These are phyloP conservation scores for Cryomyces minteri DNA, from an alignment of 495 filamentous ascomycete genomes.

Conservation along the genomic window DNA sequence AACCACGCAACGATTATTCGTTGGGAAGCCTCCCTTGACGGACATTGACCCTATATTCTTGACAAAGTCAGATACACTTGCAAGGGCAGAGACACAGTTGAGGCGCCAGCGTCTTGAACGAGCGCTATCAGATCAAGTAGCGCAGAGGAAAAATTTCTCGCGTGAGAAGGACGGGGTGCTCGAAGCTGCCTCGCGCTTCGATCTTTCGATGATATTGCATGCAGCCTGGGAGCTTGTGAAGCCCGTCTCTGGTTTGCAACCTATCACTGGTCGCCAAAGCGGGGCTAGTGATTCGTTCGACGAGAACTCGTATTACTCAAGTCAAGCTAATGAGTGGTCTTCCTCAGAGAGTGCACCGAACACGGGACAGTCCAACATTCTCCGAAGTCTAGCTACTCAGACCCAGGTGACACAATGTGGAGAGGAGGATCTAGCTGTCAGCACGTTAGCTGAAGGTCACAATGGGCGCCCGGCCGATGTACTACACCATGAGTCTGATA, in stretches of 20 bases:
- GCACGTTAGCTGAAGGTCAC: too few relatives aligned
- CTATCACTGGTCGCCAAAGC: constrained; percentile 26
- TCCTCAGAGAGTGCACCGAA: constrained; percentile 14
- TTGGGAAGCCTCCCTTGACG: constrained; percentile 10
- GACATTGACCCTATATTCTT: constrained; percentile 63
- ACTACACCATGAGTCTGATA: too few relatives aligned
- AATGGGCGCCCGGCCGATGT: too few relatives aligned
- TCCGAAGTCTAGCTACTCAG: not conserved
- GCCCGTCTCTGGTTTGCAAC: constrained; percentile 35
- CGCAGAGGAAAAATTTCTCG: constrained; percentile 38
- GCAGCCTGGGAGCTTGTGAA: constrained; percentile 56
- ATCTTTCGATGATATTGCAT: constrained; percentile 53
- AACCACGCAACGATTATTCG: not conserved
- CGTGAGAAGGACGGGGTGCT: constrained; percentile 31
- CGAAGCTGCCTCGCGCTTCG: constrained; percentile 40
- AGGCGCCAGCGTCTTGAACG: constrained; percentile 69
- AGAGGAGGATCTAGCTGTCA: not conserved
- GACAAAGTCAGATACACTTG: constrained; percentile 66
- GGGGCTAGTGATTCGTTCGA: constrained; percentile 65
- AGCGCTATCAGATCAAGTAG: constrained; percentile 51
- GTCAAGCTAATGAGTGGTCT: constrained; percentile 32
- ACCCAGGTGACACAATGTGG: not conserved
- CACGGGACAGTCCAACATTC: not conserved
- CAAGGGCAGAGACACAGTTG: constrained; percentile 64
- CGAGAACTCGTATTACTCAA: constrained; percentile 91